A percentile compares a stretch with the other conserved stretches of the same genome.
Conservation (phyloP, 2,329 filamentous ascomycete species). For the Phialocephala sp. region DNA sequence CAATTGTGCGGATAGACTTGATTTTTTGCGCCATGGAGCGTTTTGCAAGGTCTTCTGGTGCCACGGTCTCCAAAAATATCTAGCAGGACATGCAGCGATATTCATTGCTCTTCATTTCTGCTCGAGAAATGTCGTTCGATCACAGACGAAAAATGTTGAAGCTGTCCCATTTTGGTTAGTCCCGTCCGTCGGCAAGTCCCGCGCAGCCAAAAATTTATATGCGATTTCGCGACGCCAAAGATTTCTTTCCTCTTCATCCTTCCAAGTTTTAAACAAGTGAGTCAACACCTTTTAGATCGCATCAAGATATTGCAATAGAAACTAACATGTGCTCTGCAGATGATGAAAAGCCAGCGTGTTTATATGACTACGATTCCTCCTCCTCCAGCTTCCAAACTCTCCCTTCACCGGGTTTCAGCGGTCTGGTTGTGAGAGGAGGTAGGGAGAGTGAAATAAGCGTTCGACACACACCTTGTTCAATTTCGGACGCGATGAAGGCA, state of each 20-base stretch:
- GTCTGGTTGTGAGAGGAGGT: slow-evolving; percentile 69
- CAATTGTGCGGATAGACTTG: not conserved
- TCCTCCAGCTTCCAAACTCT: slow-evolving; percentile 77
- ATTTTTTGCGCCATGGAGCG: not conserved
- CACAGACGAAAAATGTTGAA: slow-evolving; percentile 20
- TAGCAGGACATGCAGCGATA: slow-evolving; percentile 24
- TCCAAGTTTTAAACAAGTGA: slow-evolving; percentile 99
- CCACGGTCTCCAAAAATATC: slow-evolving; percentile 13
- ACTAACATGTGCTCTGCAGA: slow-evolving; percentile 60
- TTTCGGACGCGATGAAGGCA: slow-evolving; percentile 96
- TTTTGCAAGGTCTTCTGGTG: slow-evolving; percentile 8
- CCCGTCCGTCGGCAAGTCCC: slow-evolving; percentile 22
- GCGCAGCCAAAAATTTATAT: slow-evolving; percentile 20
- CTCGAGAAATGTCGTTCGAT: slow-evolving; percentile 9
- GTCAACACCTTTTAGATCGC: slow-evolving; percentile 48
- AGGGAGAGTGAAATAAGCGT: slow-evolving; percentile 95
- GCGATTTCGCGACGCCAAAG: slow-evolving; percentile 42
- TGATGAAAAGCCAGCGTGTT: slow-evolving; percentile 99
- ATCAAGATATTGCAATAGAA: slow-evolving; percentile 17
- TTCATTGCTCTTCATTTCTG: slow-evolving; percentile 34
- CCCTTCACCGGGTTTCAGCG: slow-evolving; percentile 89
- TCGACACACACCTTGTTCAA: slow-evolving; percentile 99
- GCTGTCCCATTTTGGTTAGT: slow-evolving; percentile 38
- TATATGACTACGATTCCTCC: slow-evolving; percentile 80
- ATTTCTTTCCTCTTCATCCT: slow-evolving; percentile 77